Base-by-base conservation (phyloP, 805 yeast species). In the Candida gorgasii region DNA sequence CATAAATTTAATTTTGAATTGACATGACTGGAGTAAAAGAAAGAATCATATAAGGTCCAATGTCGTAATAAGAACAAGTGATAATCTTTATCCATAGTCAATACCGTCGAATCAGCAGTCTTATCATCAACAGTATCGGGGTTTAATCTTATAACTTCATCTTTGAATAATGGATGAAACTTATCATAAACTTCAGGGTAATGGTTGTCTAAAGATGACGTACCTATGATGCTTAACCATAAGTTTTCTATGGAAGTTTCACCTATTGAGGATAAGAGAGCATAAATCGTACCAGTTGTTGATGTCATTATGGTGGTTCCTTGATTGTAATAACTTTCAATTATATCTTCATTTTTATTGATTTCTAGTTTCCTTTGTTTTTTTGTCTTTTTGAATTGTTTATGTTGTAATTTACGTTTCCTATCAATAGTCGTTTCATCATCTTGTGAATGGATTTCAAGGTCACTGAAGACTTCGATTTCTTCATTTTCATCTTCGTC, bases 41-140 rank as follows among this genome's bases (percentile, higher is more conserved):
- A 89, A 47, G 96, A 76, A 51, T 92, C 95, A 64, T 93, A 92
- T 13, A 93, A 67, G 8, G 95, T 85, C 88, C 98, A 90, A 61
- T 92, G 97, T 36, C 97, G 81, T 35, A 93, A 70, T 30, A 95
- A 65, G 57, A 90, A 93, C 34, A 93, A 67, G 45, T 89, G 81
- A 62, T 86, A 93, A 62, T 95, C 99, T 18, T 83, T 78, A 54
- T 88, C 96, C 13, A 88, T 69, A 17, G 75, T 73, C 19, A 93
- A 63, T 1, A 77, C 58, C 6, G 76, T 63, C 5, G 70, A 39
- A 55, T 65, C 72, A 20, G 72, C 73, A 26, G 76, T 57, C 39
- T 58, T 60, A 19, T 60, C 66, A 19, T 49, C 26, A n/a, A 48
- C 43, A 18, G 51, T 54, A 6, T 77, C 73, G 3, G 75, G 74